Conservation (phyloP, 2,329 filamentous ascomycete species). For the Fusarium sarcochroum region DNA sequence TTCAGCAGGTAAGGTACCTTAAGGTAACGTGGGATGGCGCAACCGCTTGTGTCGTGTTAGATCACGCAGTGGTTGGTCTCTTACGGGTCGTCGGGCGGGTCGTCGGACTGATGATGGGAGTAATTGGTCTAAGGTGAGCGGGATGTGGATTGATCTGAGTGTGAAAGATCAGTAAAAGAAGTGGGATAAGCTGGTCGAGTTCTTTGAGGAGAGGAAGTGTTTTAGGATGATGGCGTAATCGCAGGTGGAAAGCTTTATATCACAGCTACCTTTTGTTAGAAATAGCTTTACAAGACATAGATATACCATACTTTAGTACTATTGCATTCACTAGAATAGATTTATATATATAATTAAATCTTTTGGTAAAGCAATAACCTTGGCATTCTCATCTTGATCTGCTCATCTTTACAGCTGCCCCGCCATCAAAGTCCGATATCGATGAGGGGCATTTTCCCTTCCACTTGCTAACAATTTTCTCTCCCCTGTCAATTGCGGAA, state of each 20-base stretch:
- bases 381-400: not conserved
- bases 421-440: slow-evolving; percentile 35
- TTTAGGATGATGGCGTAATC: slow-evolving; percentile 14
- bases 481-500: slow-evolving; percentile 12
- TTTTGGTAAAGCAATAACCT: not conserved
- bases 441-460: slow-evolving; percentile 39
- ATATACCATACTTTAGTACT: not conserved
- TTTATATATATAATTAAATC: not conserved
- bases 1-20: too few species aligned
- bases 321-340: not conserved
- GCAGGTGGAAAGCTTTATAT: not conserved
- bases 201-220: slow-evolving; percentile 9
- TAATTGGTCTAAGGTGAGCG: slow-evolving; percentile 25
- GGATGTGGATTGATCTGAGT: slow-evolving; percentile 33
- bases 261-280: too few species aligned
- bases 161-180: slow-evolving; percentile 17
- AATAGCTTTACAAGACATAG: too few species aligned
- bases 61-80: slow-evolving; percentile 29
- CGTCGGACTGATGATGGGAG: slow-evolving; percentile 27
- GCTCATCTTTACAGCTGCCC: slow-evolving; percentile 18
- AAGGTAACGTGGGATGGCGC: slow-evolving; percentile 43
- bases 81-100: slow-evolving; percentile 46
- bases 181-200: slow-evolving; percentile 28
- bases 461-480: slow-evolving; percentile 32
- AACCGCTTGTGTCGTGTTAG: slow-evolving; percentile 17